Percentiles rank a stretch among this genome's conserved stretches.
phyloP scores from a whole-genome alignment of 75 land plant genomes.

The Pinus tabuliformis region DNA sequence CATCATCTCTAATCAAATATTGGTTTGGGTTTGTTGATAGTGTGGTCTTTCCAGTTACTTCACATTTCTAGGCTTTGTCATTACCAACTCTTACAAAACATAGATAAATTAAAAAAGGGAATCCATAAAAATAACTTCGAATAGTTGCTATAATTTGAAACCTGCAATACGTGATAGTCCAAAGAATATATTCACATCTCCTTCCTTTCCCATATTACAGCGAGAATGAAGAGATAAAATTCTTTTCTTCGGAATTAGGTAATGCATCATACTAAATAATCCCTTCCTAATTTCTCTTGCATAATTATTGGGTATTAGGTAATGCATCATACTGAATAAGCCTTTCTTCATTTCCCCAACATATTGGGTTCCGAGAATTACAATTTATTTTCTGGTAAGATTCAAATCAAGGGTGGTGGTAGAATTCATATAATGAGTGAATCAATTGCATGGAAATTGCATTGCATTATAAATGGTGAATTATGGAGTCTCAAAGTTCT shows the following conservation, averaged over 20 bases:
- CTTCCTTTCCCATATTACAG: constrained; percentile 51
- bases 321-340: constrained; percentile 53
- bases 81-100: not conserved
- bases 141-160: not conserved
- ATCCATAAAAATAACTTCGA: not conserved
- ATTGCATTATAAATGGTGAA: constrained; percentile 56
- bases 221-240: constrained; percentile 48
- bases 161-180: constrained; percentile 43
- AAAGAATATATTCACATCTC: constrained; percentile 54
- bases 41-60: constrained; percentile 52
- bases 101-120: not conserved
- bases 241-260: too few relatives aligned
- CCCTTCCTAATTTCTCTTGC: too few relatives aligned
- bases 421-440: constrained; percentile 49
- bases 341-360: constrained; percentile 65
- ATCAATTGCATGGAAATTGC: constrained; percentile 48
- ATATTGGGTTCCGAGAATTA: constrained; percentile 49
- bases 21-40: constrained; percentile 48
- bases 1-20: constrained; percentile 47
- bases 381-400: constrained; percentile 42
- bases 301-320: constrained; percentile 53
- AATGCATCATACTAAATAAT: too few relatives aligned
- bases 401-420: constrained; percentile 49
- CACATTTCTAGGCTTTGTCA: not conserved
- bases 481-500: constrained; percentile 48